Conservation (phyloP, 2,329 filamentous ascomycete species). For the Diaporthe amygdali region DNA sequence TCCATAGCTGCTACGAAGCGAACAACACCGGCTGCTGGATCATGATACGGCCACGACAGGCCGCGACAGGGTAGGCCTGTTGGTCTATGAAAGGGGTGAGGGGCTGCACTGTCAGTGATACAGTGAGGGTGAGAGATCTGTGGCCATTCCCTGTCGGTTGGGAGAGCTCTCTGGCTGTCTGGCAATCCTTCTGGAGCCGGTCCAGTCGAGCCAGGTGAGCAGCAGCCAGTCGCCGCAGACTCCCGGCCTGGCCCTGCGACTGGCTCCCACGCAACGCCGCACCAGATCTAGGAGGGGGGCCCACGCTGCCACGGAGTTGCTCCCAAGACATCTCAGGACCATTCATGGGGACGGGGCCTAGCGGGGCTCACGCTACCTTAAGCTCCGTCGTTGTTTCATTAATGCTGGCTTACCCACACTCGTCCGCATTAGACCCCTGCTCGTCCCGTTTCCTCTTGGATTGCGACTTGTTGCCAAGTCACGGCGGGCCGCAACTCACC, state of each 20-base stretch:
- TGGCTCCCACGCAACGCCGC: slow-evolving; percentile 20
- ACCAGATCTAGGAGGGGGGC: background rate
- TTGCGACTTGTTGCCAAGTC: slow-evolving; percentile 18
- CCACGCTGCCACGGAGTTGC: slow-evolving; percentile 1
- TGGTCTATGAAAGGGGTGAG: slow-evolving; percentile 43
- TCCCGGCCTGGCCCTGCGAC: slow-evolving; percentile 20
- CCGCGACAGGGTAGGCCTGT: slow-evolving; percentile 23
- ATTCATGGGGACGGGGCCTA: slow-evolving; percentile 16
- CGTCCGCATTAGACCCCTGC: slow-evolving; percentile 24
- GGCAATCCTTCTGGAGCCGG: slow-evolving; percentile 13
- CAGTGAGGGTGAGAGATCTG: slow-evolving; percentile 46
- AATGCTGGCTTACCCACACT: slow-evolving; percentile 23
- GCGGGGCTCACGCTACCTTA: slow-evolving; percentile 27
- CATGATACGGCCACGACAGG: slow-evolving; percentile 21
- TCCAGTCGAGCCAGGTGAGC: background rate
- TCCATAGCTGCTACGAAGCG: slow-evolving; percentile 26
- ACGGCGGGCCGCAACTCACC: slow-evolving; percentile 13
- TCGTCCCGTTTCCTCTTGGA: slow-evolving; percentile 7
- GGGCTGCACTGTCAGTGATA: slow-evolving; percentile 39
- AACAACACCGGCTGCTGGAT: slow-evolving; percentile 22
- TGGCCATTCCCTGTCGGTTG: slow-evolving; percentile 32
- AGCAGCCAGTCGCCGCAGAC: background rate
- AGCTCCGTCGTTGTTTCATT: slow-evolving; percentile 29
- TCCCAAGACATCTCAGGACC: slow-evolving; percentile 24
- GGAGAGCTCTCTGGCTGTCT: slow-evolving; percentile 11